Percentiles rank a stretch among this genome's conserved stretches.
Conservation (phyloP, 2,329 filamentous ascomycete species). For the Cladophialophora yegresii region DNA sequence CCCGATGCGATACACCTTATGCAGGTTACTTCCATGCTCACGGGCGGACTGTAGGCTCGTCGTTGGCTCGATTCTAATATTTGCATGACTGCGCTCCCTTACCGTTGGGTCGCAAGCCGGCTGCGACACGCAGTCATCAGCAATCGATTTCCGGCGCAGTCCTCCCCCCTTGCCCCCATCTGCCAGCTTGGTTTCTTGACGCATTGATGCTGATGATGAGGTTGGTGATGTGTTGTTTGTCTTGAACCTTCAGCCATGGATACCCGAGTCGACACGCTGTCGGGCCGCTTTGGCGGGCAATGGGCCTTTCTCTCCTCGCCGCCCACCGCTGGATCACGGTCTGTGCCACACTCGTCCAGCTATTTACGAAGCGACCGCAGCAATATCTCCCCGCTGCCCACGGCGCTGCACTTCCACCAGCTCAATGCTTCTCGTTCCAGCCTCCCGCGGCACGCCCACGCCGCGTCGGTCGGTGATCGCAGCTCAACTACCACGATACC, state of each 20-base stretch:
- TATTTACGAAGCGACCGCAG: slow-evolving; percentile 36
- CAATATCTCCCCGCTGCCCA: slow-evolving; percentile 33
- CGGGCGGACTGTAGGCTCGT: slow-evolving; percentile 13
- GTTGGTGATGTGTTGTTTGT: slow-evolving; percentile 31
- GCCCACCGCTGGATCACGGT: slow-evolving; percentile 31
- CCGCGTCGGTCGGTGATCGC: slow-evolving; percentile 32
- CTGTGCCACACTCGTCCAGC: slow-evolving; percentile 35
- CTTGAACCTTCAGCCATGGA: slow-evolving; percentile 30
- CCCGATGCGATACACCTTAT: not conserved
- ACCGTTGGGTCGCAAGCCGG: slow-evolving; percentile 17
- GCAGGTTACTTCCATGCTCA: slow-evolving; percentile 9
- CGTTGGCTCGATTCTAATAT: slow-evolving; percentile 3
- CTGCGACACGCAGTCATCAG: slow-evolving; percentile 9
- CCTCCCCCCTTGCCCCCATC: slow-evolving; percentile 7
- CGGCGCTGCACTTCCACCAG: slow-evolving; percentile 30
- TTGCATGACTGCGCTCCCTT: slow-evolving; percentile 14
- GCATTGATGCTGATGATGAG: not conserved
- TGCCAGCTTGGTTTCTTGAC: slow-evolving; percentile 11
- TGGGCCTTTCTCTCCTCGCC: slow-evolving; percentile 35
- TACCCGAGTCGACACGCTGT: slow-evolving; percentile 35
- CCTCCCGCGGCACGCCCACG: slow-evolving; percentile 28
- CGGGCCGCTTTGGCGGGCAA: slow-evolving; percentile 35
- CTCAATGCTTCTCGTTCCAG: slow-evolving; percentile 34
- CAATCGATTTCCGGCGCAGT: slow-evolving; percentile 11
- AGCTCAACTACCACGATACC: slow-evolving; percentile 39